phyloP scores from a whole-genome alignment of 2,329 filamentous ascomycete species.

The Cladosporium oxysporum region DNA sequence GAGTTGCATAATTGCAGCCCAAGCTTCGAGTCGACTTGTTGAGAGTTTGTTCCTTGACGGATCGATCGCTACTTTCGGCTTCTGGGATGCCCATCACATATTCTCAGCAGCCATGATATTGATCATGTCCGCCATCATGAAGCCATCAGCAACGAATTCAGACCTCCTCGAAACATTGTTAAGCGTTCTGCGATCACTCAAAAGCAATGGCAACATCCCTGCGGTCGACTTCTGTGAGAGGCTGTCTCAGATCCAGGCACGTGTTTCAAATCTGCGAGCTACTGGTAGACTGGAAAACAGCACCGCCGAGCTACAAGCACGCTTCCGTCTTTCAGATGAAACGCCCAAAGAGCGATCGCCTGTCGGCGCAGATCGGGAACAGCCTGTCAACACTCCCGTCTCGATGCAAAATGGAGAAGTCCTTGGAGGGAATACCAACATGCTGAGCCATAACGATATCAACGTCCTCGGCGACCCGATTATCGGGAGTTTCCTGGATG shows the following conservation, averaged over 20 bases:
- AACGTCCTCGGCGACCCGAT: conserved; percentile 27
- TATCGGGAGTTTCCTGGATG: conserved; percentile 28
- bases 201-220: conserved; percentile 45
- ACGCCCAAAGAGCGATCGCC: not conserved
- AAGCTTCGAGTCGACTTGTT: conserved; percentile 47
- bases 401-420: conserved; percentile 5
- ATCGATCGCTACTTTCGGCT: conserved; percentile 51
- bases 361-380: not conserved
- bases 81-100: conserved; percentile 51
- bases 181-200: conserved; percentile 44
- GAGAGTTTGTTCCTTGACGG: conserved; percentile 51
- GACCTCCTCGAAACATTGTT: conserved; percentile 45
- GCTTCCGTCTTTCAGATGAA: not conserved
- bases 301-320: not conserved
- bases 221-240: conserved; percentile 47
- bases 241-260: conserved; percentile 35
- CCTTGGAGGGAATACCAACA: conserved; percentile 10
- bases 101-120: conserved; percentile 51
- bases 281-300: not conserved
- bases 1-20: conserved; percentile 49
- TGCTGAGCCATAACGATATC: conserved; percentile 6
- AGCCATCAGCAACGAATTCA: conserved; percentile 38
- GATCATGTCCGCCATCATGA: conserved; percentile 42
- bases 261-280: conserved; percentile 11
- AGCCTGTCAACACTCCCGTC: not conserved